phyloP scores from a whole-genome alignment of 345 rosid genomes.

The Sisymbrium irio region DNA sequence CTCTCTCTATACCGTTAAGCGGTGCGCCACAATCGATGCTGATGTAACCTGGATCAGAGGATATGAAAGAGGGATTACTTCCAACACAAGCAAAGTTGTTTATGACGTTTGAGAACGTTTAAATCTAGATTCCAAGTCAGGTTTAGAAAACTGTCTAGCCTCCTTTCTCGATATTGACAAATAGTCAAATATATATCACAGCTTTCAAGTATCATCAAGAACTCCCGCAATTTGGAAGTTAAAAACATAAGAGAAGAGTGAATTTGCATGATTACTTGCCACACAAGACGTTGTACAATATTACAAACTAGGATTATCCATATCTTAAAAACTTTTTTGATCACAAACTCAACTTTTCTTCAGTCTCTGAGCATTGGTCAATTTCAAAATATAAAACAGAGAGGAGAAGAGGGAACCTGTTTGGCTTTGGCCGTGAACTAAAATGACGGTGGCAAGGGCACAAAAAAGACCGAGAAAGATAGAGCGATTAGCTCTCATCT shows the following conservation, averaged over 20 bases:
- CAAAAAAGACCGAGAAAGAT: neutral
- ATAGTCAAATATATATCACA: too few relatives aligned
- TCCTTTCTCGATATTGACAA: too few relatives aligned
- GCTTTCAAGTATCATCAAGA: too few relatives aligned
- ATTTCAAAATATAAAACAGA: neutral
- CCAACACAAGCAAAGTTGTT: neutral
- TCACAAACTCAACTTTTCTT: neutral
- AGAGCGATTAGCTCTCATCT: slow-evolving; percentile 17
- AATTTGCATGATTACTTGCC: neutral
- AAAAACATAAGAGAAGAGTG: neutral
- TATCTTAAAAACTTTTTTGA: neutral
- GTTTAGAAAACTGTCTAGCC: too few relatives aligned
- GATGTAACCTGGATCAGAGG: slow-evolving; percentile 40
- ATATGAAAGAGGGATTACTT: neutral
- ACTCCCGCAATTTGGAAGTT: too few relatives aligned
- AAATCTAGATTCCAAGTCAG: neutral
- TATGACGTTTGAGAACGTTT: neutral
- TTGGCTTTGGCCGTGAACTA: slow-evolving; percentile 40
- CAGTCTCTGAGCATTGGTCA: neutral
- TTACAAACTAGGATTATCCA: neutral
- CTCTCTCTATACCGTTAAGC: neutral
- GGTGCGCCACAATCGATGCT: slow-evolving; percentile 45
- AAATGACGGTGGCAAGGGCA: slow-evolving; percentile 15
- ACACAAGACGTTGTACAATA: neutral
- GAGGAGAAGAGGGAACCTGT: slow-evolving; percentile 36